Percentiles rank a stretch among this genome's conserved stretches.
phyloP scores from a whole-genome alignment of 2,329 filamentous ascomycete species.

The Didymella exigua region DNA sequence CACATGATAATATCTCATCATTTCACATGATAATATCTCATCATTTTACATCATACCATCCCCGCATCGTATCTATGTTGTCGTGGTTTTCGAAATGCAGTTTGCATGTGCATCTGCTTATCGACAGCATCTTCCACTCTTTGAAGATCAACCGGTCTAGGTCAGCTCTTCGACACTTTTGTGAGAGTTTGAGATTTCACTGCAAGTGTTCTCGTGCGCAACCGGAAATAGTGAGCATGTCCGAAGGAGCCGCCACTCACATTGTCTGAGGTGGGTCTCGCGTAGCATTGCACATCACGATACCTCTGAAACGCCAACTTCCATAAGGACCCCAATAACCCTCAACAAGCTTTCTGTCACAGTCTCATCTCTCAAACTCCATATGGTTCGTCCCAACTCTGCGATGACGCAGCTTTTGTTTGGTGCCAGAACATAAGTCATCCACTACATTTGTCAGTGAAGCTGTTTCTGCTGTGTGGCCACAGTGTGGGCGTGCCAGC shows the following conservation, averaged over 20 bases:
- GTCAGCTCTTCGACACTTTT: background rate
- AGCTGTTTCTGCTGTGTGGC: no score
- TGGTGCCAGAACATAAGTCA: background rate
- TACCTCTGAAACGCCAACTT: constrained; percentile 7
- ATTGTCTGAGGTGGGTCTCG: constrained; percentile 2
- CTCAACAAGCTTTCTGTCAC: constrained; percentile 16
- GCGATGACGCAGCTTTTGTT: background rate
- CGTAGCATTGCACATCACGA: constrained; percentile 10
- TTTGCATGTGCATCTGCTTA: background rate
- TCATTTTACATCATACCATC: background rate
- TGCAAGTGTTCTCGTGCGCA: background rate
- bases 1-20: no score
- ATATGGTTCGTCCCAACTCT: constrained; percentile 9
- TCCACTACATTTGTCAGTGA: background rate
- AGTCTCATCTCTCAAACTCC: constrained; percentile 2
- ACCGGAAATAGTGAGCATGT: background rate
- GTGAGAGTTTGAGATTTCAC: background rate
- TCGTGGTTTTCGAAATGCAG: background rate
- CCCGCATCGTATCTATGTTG: background rate
- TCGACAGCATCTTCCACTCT: background rate
- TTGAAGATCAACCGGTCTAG: background rate
- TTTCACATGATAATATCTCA: no score
- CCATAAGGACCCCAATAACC: constrained; percentile 5
- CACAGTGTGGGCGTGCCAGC: no score
- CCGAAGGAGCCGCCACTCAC: background rate